A percentile compares a stretch with the other conserved stretches of the same genome.
Evolutionary conservation across 192 early-diverging fungal species (phyloP).

Genomic region (Rhizophagus clarus): DNA sequence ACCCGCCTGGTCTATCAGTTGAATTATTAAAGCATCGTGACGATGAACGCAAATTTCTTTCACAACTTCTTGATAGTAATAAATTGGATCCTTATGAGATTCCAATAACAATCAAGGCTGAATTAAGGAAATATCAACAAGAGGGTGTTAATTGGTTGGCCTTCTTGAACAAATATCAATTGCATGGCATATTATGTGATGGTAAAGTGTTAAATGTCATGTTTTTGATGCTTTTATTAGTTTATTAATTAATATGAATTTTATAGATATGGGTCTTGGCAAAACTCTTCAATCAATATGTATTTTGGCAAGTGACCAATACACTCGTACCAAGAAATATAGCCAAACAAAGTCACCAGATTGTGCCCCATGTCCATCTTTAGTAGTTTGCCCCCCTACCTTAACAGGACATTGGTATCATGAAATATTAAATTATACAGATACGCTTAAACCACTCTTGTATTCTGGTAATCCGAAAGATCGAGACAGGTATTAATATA

Average conservation of each 20-base stretch:
- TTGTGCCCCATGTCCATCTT: slow-evolving; percentile 71
- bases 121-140: slow-evolving; percentile 94
- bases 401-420: slow-evolving; percentile 96
- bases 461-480: slow-evolving; percentile 86
- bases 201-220: slow-evolving; percentile 47
- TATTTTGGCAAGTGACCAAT: slow-evolving; percentile 89
- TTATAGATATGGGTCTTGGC: slow-evolving; percentile 93
- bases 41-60: slow-evolving; percentile 90
- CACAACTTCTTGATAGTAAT: slow-evolving; percentile 88
- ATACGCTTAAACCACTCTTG: slow-evolving; percentile 74
- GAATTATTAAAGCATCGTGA: slow-evolving; percentile 80
- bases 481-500: slow-evolving; percentile 55
- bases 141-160: slow-evolving; percentile 99
- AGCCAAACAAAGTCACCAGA: slow-evolving; percentile 60
- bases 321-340: slow-evolving; percentile 64
- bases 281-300: slow-evolving; percentile 98
- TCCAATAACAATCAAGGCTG: slow-evolving; percentile 89
- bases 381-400: slow-evolving; percentile 96
- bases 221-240: background rate
- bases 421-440: slow-evolving; percentile 84
- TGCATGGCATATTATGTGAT: slow-evolving; percentile 98
- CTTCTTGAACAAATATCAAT: slow-evolving; percentile 93
- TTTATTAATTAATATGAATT: background rate
- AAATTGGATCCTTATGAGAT: slow-evolving; percentile 87
- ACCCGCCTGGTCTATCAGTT: slow-evolving; percentile 83